Evolutionary conservation across 805 yeast species (phyloP), one percentile per base, ranked within the genome.

Genomic region (Candida insectorum): DNA sequence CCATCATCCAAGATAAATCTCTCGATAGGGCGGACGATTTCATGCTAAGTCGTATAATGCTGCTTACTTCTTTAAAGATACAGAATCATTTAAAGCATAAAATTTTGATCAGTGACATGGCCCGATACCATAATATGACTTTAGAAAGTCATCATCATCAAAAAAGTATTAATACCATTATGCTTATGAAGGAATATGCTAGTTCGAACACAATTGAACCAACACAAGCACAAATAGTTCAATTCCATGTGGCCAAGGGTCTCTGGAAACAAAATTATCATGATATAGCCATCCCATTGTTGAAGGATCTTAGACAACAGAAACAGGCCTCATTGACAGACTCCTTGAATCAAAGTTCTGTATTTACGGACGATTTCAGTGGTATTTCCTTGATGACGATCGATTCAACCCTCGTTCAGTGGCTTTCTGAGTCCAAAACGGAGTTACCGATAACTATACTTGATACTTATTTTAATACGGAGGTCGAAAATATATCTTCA

Each of bases 341-440:
- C 7, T 9, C 7, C 6, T 24, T 8, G 7, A 12, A 24, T 24
- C 27, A 49, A 12, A n/a, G n/a, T n/a, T n/a, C n/a, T n/a, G n/a
- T n/a, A n/a, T n/a, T n/a, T n/a, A n/a, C n/a, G n/a, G n/a, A n/a
- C n/a, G 38, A 43, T 4, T 35, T 33, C 6, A 37, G 56, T 24
- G 37, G 41, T 6, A 36, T 60, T 13, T 49, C 54, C 26, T 24
- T 34, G 16, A 36, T 46, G n/a, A 42, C 56, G n/a, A 43, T 65
- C 4, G 43, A 48, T 56, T 42, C 74, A 45, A 44, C 68, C 69
- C 9, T 83, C 24, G 80, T 80, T 0, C 68, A 73, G 29, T 88
- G 96, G 96, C 58, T 77, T 22, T 70, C 85, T 0, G 74, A 70
- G 29, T 82, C 94, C 0, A 71, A 83, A 23, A 81, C 79, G 40